Conservation (phyloP, 495 filamentous ascomycete species). For the Cercophora samala region DNA sequence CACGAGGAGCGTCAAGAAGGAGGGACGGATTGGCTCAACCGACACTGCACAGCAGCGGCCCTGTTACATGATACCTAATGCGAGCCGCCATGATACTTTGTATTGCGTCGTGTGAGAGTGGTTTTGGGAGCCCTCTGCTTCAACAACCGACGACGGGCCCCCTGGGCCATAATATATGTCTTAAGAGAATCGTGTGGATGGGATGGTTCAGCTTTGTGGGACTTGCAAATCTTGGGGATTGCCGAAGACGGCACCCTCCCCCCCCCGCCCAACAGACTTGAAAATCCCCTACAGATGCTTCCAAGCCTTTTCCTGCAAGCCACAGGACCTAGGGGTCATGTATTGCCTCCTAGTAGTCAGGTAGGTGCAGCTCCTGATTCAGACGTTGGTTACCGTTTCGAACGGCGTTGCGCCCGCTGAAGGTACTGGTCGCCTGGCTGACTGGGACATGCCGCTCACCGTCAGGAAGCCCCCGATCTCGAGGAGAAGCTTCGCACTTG, state of each 20-base stretch:
- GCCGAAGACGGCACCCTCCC: slow-evolving; percentile 1
- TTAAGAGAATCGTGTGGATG: slow-evolving; percentile 7
- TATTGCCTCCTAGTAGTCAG: not conserved
- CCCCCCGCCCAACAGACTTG: not conserved
- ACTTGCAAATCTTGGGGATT: slow-evolving; percentile 8
- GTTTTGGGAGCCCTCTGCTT: slow-evolving; percentile 1
- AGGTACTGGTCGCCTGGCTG: too few species aligned
- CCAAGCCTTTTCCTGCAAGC: slow-evolving; percentile 1
- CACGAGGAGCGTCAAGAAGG: too few species aligned
- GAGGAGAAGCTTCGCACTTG: not conserved
- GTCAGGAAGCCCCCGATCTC: not conserved
- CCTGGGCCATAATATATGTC: slow-evolving; percentile 9
- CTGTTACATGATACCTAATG: not conserved
- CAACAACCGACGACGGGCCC: not conserved
- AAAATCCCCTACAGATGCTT: slow-evolving; percentile 12
- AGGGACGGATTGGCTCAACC: not conserved
- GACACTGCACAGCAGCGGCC: not conserved
- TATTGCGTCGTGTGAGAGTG: not conserved
- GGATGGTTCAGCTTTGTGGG: slow-evolving; percentile 10
- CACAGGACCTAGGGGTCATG: slow-evolving; percentile 1
- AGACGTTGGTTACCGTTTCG: slow-evolving; percentile 4
- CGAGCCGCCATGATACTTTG: not conserved
- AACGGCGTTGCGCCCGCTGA: not conserved
- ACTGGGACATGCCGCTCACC: too few species aligned
- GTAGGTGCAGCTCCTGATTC: not conserved